Base-by-base conservation (phyloP, 2,329 filamentous ascomycete genomes). In the Plenodomus tracheiphilus region DNA sequence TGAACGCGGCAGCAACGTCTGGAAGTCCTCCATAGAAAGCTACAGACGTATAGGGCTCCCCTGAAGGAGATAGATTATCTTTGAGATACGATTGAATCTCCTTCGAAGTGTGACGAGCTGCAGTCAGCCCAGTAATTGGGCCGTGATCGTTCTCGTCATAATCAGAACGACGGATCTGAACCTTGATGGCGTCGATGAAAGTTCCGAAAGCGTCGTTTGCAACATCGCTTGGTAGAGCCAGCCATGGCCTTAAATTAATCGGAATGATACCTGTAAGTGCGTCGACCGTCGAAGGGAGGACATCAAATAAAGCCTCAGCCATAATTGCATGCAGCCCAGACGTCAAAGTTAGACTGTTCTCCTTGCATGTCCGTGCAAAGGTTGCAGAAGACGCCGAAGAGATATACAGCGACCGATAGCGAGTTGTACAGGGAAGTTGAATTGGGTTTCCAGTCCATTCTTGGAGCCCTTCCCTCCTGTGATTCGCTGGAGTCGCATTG, bases 281-380 rank as follows among this genome's bases (percentile, higher is more conserved):
- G 0, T 68, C 68, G 38, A 54, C 72, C 6, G 50, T 44, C 2
- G 70, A 64, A 2, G 74, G 50, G 18, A 71, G 30, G 19, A 22
- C 54, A 3, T 54, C 22, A 51, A 75, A 74, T 3, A 76, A 40
- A 0, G 69, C 57, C 11, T 62, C 62, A 4, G 74, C 70, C 17
- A 76, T 42, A 15, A 71, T 38, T 0, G 69, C 68, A 28, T 74
- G 65, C 22, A 77, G 45, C 2, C 62, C 57, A 11, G 68, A 65
- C 1, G 75, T 76, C 35, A 75, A 61, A 1, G 72, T 71, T 1
- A 74, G 66, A 4, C 42, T 46, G 37, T 76, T 63, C 18, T 62
- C 43, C 15, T 69, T 72, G 46, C 72, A 75, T 22, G 49, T 17
- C 10, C 63, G 47, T 19, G 60, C 61, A n/a, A 76, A 53, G 0